phyloP scores from a whole-genome alignment of 176 grass and related monocot species.

The Calamus simplicifolius region DNA sequence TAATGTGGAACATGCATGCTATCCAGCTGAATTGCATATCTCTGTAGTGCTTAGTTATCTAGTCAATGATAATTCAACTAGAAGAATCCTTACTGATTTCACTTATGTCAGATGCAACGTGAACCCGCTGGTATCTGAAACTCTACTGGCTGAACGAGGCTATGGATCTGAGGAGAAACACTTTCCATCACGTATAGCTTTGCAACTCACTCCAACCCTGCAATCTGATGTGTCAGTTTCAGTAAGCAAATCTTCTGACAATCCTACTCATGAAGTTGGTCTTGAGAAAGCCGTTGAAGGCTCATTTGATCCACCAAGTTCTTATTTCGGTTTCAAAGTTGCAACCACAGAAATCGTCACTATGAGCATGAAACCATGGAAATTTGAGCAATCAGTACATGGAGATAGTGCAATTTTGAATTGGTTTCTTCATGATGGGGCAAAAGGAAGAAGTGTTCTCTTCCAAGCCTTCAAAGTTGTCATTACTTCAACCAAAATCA shows the following conservation, averaged over 20 bases:
- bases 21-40: too few relatives aligned
- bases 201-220: constrained; percentile 82
- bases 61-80: neutral
- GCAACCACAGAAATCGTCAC: constrained; percentile 42
- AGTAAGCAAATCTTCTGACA: constrained; percentile 71
- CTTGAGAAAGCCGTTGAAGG: constrained; percentile 59
- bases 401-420: constrained; percentile 46
- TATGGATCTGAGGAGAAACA: constrained; percentile 82
- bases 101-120: constrained; percentile 59
- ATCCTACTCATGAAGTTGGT: constrained; percentile 59
- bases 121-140: constrained; percentile 53
- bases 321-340: constrained; percentile 47
- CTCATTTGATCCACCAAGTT: constrained; percentile 58
- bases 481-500: constrained; percentile 55
- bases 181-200: constrained; percentile 70
- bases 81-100: constrained; percentile 14
- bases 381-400: constrained; percentile 76
- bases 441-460: constrained; percentile 70
- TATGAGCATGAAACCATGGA: constrained; percentile 84
- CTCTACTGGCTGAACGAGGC: constrained; percentile 73
- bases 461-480: constrained; percentile 64
- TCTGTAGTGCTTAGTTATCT: too few relatives aligned
- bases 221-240: constrained; percentile 73
- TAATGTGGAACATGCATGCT: too few relatives aligned
- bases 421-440: constrained; percentile 78